phyloP scores from a whole-genome alignment of 192 early-diverging fungal species.

The Coemansia biformis region DNA sequence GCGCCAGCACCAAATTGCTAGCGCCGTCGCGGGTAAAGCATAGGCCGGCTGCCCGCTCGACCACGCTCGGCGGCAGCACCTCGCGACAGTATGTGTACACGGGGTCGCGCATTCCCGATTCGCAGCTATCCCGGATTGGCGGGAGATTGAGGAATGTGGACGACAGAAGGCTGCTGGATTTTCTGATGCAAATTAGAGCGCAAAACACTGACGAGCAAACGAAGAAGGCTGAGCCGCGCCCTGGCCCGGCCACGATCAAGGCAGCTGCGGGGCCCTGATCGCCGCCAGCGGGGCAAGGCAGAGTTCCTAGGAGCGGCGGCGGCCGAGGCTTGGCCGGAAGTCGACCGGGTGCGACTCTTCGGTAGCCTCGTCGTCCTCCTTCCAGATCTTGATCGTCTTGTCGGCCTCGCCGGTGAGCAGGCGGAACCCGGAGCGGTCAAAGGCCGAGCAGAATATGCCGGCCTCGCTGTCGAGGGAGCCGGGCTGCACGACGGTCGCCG shows the following conservation, averaged over 20 bases:
- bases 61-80: constrained; percentile 38
- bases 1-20: constrained; percentile 43
- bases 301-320: constrained; percentile 20
- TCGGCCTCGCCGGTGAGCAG: constrained; percentile 98
- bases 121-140: too few species aligned
- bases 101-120: constrained; percentile 37
- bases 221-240: too few species aligned
- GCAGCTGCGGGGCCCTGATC: too few species aligned
- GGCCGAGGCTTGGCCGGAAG: constrained; percentile 34
- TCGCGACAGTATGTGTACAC: constrained; percentile 50
- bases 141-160: not conserved
- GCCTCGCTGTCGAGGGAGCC: constrained; percentile 94
- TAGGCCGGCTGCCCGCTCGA: constrained; percentile 33
- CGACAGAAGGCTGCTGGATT: too few species aligned
- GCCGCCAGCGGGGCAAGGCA: too few species aligned
- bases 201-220: too few species aligned
- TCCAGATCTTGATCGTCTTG: constrained; percentile 93
- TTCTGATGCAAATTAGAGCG: too few species aligned
- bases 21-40: constrained; percentile 37
- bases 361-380: constrained; percentile 30
- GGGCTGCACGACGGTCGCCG: constrained; percentile 84
- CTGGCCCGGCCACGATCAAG: too few species aligned
- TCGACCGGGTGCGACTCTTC: constrained; percentile 49
- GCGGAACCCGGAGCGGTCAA: constrained; percentile 91
- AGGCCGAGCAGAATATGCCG: constrained; percentile 90